Base-by-base conservation (phyloP, 2,329 filamentous ascomycete species). In the Fusarium algeriense region DNA sequence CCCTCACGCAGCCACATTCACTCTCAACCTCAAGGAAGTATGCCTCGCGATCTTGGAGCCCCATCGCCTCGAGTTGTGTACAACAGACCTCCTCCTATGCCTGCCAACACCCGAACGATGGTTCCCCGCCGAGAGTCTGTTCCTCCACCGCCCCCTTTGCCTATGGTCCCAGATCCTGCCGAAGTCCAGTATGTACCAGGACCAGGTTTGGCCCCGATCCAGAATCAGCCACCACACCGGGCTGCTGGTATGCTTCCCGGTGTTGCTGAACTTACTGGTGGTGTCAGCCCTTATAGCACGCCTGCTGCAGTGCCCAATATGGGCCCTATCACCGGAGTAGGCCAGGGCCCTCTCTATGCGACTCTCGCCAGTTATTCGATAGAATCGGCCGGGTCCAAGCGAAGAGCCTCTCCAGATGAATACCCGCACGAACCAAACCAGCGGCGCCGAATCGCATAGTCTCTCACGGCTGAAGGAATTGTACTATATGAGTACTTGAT, bases 241-340 rank as follows among this genome's bases (percentile, higher is more conserved):
- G 80, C 80, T n/a, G 80, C 80, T 9, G 85, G 82, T 1, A 81
- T 87, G 67, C 81, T 91, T n/a, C 89, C 89, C 3, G 85, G 88
- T 54, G 83, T 91, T 19, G 86, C 87, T 38, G 89, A 91, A 76
- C 83, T 91, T 73, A 91, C 89, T 4, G 91, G 89, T 1, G 89
- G 89, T 15, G 83, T 90, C 35, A 89, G 86, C 69, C 87, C 88
- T 1, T 91, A 90, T 76, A 87, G 82, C 70, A 87, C 86, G n/a
- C 86, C 87, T 7, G 69, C 73, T 4, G 71, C 76, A 43, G 41
- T 85, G 11, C 80, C 83, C 6, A 82, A 76, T 41, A 59, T 73
- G 32, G 70, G 74, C 19, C 50, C 72, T 17, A 66, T 70, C 32
- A 78, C 48, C 81, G 82, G 66, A 78, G 80, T 30, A 75, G 80